Conservation (phyloP, 495 filamentous ascomycete species). For the Usnea hakonensis region DNA sequence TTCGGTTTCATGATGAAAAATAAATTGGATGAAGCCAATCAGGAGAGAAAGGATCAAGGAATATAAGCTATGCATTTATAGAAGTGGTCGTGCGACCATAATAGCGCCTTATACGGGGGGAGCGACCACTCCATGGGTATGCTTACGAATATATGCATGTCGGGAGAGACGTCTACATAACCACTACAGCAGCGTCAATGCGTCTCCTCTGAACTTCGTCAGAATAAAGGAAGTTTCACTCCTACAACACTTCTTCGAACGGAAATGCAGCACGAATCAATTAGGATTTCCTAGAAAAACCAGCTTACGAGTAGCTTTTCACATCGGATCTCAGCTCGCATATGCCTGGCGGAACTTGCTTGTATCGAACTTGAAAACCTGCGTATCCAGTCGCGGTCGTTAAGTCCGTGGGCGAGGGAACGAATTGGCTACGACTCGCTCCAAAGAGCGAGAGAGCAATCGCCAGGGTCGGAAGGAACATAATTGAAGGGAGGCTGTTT, state of each 20-base stretch:
- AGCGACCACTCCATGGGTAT: background rate
- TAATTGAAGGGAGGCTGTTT: background rate
- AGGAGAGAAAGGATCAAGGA: background rate
- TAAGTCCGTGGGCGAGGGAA: constrained; percentile 14
- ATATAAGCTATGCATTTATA: background rate
- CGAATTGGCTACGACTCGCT: constrained; percentile 5
- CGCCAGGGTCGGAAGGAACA: background rate
- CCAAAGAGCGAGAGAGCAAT: background rate
- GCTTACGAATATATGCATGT: constrained; percentile 30
- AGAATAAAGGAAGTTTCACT: background rate
- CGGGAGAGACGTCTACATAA: constrained; percentile 46
- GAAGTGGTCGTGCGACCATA: constrained; percentile 17
- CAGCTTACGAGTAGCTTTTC: background rate
- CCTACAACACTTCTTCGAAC: background rate
- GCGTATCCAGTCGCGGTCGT: constrained; percentile 12
- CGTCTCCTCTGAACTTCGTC: background rate
- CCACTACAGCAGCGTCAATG: constrained; percentile 22
- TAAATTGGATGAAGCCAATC: background rate
- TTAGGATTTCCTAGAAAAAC: constrained; percentile 17
- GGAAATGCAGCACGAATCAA: background rate
- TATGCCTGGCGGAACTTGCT: constrained; percentile 48
- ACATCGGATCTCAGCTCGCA: constrained; percentile 40
- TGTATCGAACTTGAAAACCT: constrained; percentile 40
- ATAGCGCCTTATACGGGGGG: constrained; percentile 20
- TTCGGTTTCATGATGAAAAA: background rate